Evolutionary conservation across 2,329 filamentous ascomycete species (phyloP).

Genomic region (Colletotrichum euphorbiae): DNA sequence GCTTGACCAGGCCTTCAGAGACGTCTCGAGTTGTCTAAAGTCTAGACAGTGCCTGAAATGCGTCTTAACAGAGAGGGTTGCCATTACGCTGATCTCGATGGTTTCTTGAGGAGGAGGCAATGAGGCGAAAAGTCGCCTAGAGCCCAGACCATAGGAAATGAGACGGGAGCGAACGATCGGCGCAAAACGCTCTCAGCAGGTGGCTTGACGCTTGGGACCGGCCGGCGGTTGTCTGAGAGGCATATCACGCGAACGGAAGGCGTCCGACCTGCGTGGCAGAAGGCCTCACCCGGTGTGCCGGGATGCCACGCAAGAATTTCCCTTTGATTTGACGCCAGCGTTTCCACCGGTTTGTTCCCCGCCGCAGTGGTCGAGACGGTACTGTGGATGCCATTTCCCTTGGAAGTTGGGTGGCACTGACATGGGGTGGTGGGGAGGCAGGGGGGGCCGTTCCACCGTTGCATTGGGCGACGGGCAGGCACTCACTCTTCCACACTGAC

Average conservation of each 20-base stretch:
- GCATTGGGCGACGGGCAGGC: constrained; percentile 29
- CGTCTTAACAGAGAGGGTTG: background rate
- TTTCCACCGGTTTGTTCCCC: constrained; percentile 14
- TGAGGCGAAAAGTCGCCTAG: constrained; percentile 15
- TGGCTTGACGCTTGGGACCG: constrained; percentile 25
- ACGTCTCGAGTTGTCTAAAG: constrained; percentile 29
- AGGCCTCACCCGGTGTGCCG: constrained; percentile 12
- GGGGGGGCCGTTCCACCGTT: constrained; percentile 37
- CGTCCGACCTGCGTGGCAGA: constrained; percentile 31
- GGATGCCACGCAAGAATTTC: constrained; percentile 26
- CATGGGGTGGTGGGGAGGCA: constrained; percentile 11
- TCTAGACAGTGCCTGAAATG: background rate
- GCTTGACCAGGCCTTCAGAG: constrained; percentile 28
- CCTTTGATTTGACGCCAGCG: constrained; percentile 27
- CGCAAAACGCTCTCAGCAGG: constrained; percentile 11
- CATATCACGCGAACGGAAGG: constrained; percentile 11
- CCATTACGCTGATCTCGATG: constrained; percentile 32
- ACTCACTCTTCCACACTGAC: constrained; percentile 14
- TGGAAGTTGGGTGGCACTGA: constrained; percentile 3
- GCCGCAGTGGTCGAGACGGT: constrained; percentile 23
- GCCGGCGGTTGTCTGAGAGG: background rate
- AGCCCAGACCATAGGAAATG: constrained; percentile 30
- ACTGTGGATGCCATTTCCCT: constrained; percentile 9
- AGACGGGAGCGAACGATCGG: constrained; percentile 29
- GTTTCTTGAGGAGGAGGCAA: constrained; percentile 19